phyloP scores from a whole-genome alignment of 2,329 filamentous ascomycete species.

The Helicocarpus griseus region DNA sequence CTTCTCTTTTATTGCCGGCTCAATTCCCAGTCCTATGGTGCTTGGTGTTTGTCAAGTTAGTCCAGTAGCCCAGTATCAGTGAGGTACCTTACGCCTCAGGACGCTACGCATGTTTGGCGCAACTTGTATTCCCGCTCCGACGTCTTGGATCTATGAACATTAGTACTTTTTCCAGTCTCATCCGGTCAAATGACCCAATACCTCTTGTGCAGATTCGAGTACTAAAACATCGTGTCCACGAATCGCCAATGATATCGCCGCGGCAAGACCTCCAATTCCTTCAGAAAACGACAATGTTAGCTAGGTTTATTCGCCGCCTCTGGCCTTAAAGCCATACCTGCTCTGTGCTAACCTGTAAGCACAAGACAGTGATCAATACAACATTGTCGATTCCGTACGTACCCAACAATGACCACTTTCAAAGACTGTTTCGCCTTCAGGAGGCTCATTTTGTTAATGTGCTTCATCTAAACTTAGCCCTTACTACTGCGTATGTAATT shows the following conservation, averaged over 20 bases:
- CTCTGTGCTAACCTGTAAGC: neutral
- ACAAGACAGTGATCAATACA: neutral
- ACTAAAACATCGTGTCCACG: conserved; percentile 17
- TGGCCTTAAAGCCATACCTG: neutral
- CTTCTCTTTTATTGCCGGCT: neutral
- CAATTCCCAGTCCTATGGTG: conserved; percentile 1
- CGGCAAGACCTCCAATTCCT: conserved; percentile 17
- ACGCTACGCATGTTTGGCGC: conserved; percentile 12
- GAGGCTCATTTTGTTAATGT: neutral
- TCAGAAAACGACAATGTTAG: conserved; percentile 3
- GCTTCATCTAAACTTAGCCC: neutral
- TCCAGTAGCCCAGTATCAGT: conserved; percentile 5
- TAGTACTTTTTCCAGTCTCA: neutral
- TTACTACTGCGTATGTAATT: neutral
- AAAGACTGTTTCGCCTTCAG: neutral
- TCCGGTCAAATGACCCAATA: conserved; percentile 2
- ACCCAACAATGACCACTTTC: conserved; percentile 1
- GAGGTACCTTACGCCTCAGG: conserved; percentile 2
- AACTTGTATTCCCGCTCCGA: conserved; percentile 19
- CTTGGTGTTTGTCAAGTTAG: neutral
- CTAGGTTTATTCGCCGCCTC: neutral
- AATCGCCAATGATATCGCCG: conserved; percentile 14
- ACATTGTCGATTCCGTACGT: neutral
- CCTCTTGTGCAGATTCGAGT: conserved; percentile 11
- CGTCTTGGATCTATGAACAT: neutral